Percentiles rank a stretch among this genome's conserved stretches.
phyloP scores from a whole-genome alignment of 2,329 filamentous ascomycete species.

The Pyrenophora seminiperda region DNA sequence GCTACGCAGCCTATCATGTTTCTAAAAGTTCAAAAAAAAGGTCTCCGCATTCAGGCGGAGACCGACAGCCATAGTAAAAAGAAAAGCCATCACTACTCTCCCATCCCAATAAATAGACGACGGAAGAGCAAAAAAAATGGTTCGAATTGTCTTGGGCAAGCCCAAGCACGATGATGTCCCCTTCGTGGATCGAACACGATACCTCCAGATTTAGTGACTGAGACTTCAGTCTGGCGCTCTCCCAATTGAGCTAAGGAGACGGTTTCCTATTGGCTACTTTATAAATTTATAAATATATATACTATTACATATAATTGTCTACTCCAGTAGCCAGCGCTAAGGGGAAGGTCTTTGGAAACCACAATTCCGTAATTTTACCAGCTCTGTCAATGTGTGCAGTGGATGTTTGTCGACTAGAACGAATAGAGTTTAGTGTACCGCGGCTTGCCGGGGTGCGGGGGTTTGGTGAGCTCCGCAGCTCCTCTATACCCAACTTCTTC shows the following conservation, averaged over 20 bases:
- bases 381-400: background rate
- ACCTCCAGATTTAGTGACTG: constrained; percentile 40
- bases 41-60: too few relatives aligned
- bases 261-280: constrained; percentile 20
- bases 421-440: constrained; percentile 7
- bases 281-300: rapidly evolving
- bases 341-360: background rate
- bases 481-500: constrained; percentile 7
- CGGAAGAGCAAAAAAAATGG: constrained; percentile 12
- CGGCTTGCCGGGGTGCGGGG: background rate
- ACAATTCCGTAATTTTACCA: background rate
- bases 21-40: too few relatives aligned
- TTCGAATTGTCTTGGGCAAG: constrained; percentile 16
- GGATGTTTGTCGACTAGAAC: constrained; percentile 6
- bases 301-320: too few relatives aligned
- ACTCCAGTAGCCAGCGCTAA: too few relatives aligned
- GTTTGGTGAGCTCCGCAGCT: constrained; percentile 9
- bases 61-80: background rate
- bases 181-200: constrained; percentile 32
- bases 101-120: background rate
- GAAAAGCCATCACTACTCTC: background rate
- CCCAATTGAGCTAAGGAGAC: constrained; percentile 41
- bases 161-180: constrained; percentile 24
- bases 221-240: constrained; percentile 42
- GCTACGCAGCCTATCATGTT: too few relatives aligned